Evolutionary conservation across 2,329 filamentous ascomycete species (phyloP), one percentile per base, ranked within the genome.

Genomic region (Decorospora gaudefroyi): DNA sequence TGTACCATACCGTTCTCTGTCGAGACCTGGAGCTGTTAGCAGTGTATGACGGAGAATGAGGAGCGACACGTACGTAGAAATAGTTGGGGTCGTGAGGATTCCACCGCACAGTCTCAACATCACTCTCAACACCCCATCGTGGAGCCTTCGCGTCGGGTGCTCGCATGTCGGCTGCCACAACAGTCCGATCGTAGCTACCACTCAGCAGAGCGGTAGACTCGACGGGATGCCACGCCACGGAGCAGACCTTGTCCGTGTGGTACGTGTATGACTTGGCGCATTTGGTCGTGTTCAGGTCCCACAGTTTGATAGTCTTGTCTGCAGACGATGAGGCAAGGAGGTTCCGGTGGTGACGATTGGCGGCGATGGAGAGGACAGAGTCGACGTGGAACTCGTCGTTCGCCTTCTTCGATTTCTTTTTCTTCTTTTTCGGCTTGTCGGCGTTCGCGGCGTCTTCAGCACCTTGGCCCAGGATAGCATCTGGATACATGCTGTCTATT

Each of bases 171-270:
- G 90, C 88, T n/a, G 89, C 90, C 6, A 96, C 89, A 7, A 96
- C 81, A 3, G 91, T 97, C 54, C 90, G 85, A 72, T 99, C 93
- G 74, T 97, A 99, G 67, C 89, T 95, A 49, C 93, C 93, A 63
- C 87, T 95, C 47, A 99, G 80, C 16, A 99, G 79, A 13, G 95
- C 84, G 0, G 93, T 96, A 2, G 91, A 84, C 70, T 96, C 88
- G 29, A 79, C 81, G 0, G 88, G 81, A 76, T 97, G 90, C 93
- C 95, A 99, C 55, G 92, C 87, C 43, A 99, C 76, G 15, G 92
- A 90, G 79, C 91, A 99, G 56, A 97, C 91, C 76, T 99, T 99
- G 78, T 96, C 93, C 23, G 89, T 95, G 75, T 99, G 93, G 74
- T 95, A 89, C 11, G 83, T 80, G 78, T 99, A 99, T 30, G 91